Percentiles rank a stretch among this genome's conserved stretches.
phyloP scores from a whole-genome alignment of 257 asterid genomes.

The Solanum sejunctum region DNA sequence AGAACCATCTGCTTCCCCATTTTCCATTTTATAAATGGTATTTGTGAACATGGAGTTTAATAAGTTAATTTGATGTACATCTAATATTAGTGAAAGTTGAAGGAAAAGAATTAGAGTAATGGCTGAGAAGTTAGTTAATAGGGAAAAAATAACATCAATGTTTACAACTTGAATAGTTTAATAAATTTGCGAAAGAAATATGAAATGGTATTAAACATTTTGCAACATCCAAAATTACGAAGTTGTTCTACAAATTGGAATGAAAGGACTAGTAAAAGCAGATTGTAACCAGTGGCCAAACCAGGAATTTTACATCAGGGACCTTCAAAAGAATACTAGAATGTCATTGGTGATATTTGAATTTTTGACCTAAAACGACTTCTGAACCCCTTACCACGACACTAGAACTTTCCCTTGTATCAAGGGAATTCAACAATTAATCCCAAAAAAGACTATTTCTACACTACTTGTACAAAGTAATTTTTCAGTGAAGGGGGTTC shows the following conservation, averaged over 20 bases:
- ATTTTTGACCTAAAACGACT: background rate
- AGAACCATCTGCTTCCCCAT: background rate
- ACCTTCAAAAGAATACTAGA: background rate
- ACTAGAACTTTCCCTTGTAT: background rate
- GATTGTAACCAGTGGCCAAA: background rate
- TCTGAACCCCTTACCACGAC: background rate
- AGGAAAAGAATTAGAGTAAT: background rate
- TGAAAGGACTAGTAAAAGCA: background rate
- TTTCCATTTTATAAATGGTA: background rate
- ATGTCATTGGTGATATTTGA: background rate
- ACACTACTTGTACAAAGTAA: background rate
- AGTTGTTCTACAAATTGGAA: background rate
- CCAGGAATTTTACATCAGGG: background rate
- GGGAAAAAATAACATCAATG: background rate
- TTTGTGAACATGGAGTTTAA: background rate
- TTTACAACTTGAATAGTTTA: background rate
- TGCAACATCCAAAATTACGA: background rate
- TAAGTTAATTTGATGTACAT: background rate
- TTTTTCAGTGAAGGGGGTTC: background rate
- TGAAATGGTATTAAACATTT: background rate
- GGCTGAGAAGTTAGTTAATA: background rate
- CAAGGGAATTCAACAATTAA: background rate
- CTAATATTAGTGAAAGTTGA: background rate
- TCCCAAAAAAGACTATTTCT: background rate
- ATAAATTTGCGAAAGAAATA: background rate